A percentile compares a stretch with the other conserved stretches of the same genome.
Conservation (phyloP, 2,329 filamentous ascomycete genomes). For the Arachnomyces sp. region DNA sequence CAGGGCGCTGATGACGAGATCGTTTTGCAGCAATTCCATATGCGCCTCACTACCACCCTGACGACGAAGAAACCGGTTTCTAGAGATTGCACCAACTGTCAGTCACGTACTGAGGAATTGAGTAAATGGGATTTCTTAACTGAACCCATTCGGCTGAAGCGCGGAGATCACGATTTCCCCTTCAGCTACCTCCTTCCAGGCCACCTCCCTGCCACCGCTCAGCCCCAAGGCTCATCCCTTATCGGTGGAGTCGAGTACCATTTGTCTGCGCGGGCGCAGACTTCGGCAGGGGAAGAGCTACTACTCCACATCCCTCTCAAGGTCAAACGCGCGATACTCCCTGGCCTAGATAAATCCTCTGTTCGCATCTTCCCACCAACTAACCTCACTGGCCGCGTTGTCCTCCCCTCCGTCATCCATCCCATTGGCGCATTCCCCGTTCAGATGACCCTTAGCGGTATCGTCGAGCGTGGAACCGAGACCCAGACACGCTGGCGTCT, state of each 20-base stretch:
- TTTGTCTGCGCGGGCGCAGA: conserved; percentile 59
- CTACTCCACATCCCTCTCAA: conserved; percentile 60
- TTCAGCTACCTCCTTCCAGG: conserved; percentile 83
- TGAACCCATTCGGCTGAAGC: conserved; percentile 34
- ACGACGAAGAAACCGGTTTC: conserved; percentile 75
- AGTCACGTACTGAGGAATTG: conserved; percentile 61
- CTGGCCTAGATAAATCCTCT: conserved; percentile 75
- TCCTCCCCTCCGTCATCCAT: conserved; percentile 74
- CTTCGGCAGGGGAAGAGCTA: conserved; percentile 53
- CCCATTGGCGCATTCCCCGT: conserved; percentile 76
- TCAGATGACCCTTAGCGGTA: conserved; percentile 73
- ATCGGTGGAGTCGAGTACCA: conserved; percentile 70
- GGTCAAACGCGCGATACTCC: conserved; percentile 70
- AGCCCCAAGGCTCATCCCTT: conserved; percentile 43
- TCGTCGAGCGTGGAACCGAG: conserved; percentile 60
- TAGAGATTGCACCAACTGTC: conserved; percentile 69
- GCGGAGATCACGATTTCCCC: conserved; percentile 67
- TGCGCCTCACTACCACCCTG: conserved; percentile 61
- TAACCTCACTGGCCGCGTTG: conserved; percentile 78
- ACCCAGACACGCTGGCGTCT: conserved; percentile 78
- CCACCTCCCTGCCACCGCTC: conserved; percentile 73
- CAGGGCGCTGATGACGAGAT: conserved; percentile 37
- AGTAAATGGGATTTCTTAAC: conserved; percentile 71
- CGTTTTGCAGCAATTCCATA: conserved; percentile 60
- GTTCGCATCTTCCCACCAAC: conserved; percentile 94